Evolutionary conservation across 2,329 filamentous ascomycete genomes (phyloP), one percentile per base, ranked within the genome.

Genomic region (Botrytis porri): DNA sequence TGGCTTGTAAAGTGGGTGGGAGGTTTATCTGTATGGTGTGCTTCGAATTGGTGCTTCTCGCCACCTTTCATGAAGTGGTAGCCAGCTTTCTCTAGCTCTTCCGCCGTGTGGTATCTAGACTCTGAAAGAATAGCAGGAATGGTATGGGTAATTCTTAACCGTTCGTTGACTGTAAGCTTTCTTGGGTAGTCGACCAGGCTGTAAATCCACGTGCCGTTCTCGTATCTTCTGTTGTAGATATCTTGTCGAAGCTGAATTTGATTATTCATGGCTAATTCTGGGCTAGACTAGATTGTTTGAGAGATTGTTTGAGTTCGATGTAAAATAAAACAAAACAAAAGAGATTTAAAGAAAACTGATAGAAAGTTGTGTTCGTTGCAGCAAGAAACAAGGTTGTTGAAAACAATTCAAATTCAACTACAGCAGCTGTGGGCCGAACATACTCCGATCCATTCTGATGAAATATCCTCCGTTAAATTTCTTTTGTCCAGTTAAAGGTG

Each of bases 61-160:
- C 61, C 61, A 43, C 61, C 61, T 3, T 63, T 29, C 37, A 63
- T 63, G 61, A 63, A 63, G 14, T 43, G 61, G 18, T 63, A 63
- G 7, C 61, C 61, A 43, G 25, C 61, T 39, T 63, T 63, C 1
- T 43, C 61, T 43, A 63, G 39, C 61, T 63, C 61, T 10, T 63
- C 61, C 1, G 25, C 18, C 25, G 61, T 63, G 4, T 63, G 61
- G 12, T 63, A 63, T 43, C 61, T 39, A 29, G 25, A 63, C 43
- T 63, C 61, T 29, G 37, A n/a, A 20, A 63, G 39, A 3, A 43
- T 43, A 29, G n/a, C 61, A 12, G 61, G 61, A 20, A n/a, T 16
- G 5, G 39, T 32, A 3, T 63, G 61, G 1, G 61, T 63, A 43
- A 62, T 63, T 20, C 8, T 43, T 10, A 63, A 43, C 16, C 61